These are phyloP conservation scores for Polytrichum formosum DNA, from an alignment of 225 moss, liverwort and hornwort genomes.

Conservation along the genomic window DNA sequence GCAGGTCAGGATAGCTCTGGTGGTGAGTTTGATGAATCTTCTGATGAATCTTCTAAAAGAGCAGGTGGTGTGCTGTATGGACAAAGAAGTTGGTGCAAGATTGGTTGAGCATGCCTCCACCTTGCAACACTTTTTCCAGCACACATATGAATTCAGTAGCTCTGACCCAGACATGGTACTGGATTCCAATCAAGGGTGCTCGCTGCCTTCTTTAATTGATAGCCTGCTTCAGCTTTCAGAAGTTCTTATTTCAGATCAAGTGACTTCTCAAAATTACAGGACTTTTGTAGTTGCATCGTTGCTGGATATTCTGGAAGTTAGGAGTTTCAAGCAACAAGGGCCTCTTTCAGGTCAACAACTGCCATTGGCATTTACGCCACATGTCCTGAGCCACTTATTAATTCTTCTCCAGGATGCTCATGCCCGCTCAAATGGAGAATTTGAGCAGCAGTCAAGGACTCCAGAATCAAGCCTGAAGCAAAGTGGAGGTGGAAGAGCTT, in stretches of 20 bases:
- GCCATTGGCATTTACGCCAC: constrained; percentile 77
- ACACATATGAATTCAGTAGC: constrained; percentile 68
- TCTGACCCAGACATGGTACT: constrained; percentile 66
- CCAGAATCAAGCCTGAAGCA: constrained; percentile 24
- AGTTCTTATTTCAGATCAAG: constrained; percentile 54
- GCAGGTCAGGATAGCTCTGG: constrained; percentile 69
- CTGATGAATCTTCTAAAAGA: constrained; percentile 61
- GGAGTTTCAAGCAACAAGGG: constrained; percentile 66
- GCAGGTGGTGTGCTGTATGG: constrained; percentile 42
- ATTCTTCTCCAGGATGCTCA: constrained; percentile 84
- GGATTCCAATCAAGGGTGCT: constrained; percentile 73
- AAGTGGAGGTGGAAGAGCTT: constrained; percentile 20
- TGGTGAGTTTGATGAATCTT: constrained; percentile 61
- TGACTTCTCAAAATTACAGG: constrained; percentile 66
- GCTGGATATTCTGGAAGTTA: constrained; percentile 67
- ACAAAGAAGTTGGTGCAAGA: constrained; percentile 56
- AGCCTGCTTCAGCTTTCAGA: constrained; percentile 79
- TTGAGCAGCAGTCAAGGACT: constrained; percentile 36
- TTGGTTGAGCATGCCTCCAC: constrained; percentile 60
- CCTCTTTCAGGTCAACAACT: constrained; percentile 64
- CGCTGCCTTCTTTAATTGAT: constrained; percentile 74
- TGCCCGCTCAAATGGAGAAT: constrained; percentile 50
- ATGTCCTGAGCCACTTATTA: constrained; percentile 82
- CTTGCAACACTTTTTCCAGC: constrained; percentile 65
- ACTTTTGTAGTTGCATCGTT: constrained; percentile 76